Percentiles rank a stretch among this genome's conserved stretches.
Evolutionary conservation across 495 filamentous ascomycete species (phyloP).

Genomic region (Chlorociboria aeruginascens): DNA sequence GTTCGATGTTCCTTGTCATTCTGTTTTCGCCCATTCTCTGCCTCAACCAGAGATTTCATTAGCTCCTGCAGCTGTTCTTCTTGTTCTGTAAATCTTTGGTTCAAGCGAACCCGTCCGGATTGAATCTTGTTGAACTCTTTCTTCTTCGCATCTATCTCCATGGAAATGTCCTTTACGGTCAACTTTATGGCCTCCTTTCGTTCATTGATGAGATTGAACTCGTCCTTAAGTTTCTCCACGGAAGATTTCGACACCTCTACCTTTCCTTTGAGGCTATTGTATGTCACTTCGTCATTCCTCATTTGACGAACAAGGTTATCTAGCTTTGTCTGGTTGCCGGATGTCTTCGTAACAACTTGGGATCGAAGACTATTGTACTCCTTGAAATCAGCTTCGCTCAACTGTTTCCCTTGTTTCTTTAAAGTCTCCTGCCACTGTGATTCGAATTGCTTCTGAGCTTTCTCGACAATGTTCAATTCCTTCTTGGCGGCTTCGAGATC

Average conservation of each 20-base stretch:
- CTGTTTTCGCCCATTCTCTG: slow-evolving; percentile 71
- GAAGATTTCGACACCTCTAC: slow-evolving; percentile 67
- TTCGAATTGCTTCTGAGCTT: slow-evolving; percentile 83
- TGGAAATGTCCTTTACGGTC: slow-evolving; percentile 50
- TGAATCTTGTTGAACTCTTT: slow-evolving; percentile 75
- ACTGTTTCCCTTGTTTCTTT: slow-evolving; percentile 73
- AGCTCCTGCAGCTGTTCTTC: slow-evolving; percentile 84
- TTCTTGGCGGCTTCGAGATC: slow-evolving; percentile 62
- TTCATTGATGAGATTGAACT: slow-evolving; percentile 56
- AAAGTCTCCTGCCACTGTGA: slow-evolving; percentile 69
- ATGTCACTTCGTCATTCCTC: slow-evolving; percentile 81
- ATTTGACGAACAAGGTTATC: slow-evolving; percentile 73
- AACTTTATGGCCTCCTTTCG: slow-evolving; percentile 47
- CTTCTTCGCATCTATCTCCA: slow-evolving; percentile 80
- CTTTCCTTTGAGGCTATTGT: slow-evolving; percentile 75
- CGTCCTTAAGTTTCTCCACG: slow-evolving; percentile 57
- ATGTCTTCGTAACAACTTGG: slow-evolving; percentile 76
- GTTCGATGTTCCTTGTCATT: slow-evolving; percentile 65
- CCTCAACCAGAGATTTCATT: slow-evolving; percentile 64
- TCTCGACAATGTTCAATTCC: slow-evolving; percentile 71
- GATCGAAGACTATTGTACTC: slow-evolving; percentile 79
- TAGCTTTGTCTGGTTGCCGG: slow-evolving; percentile 69
- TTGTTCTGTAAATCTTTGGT: slow-evolving; percentile 71
- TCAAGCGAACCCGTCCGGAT: slow-evolving; percentile 69
- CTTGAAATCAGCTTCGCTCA: slow-evolving; percentile 77